phyloP scores from a whole-genome alignment of 2,329 filamentous ascomycete species.

The Trichoderma sp. region DNA sequence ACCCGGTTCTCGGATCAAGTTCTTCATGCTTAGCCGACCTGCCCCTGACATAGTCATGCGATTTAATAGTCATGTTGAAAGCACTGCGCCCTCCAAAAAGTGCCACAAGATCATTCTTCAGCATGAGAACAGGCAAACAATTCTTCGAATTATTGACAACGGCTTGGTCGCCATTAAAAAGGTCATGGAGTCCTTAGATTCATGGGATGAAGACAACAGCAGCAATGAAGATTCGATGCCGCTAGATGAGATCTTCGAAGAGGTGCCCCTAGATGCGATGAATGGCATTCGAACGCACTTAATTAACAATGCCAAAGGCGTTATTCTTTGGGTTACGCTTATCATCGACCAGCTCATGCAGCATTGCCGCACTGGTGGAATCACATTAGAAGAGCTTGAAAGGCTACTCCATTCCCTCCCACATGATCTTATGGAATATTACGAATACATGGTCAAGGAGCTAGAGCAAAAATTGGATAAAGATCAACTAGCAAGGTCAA shows the following conservation, averaged over 20 bases:
- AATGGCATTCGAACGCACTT: neutral
- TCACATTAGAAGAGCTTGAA: neutral
- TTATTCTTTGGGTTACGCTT: neutral
- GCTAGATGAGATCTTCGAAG: neutral
- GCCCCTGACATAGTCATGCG: neutral
- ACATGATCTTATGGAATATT: neutral
- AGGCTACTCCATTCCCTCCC: neutral
- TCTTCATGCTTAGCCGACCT: neutral
- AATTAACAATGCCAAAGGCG: neutral
- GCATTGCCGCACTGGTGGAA: neutral
- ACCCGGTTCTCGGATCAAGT: neutral
- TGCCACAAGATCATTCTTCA: neutral
- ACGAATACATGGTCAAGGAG: neutral
- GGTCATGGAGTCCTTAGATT: neutral
- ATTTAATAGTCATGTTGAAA: neutral
- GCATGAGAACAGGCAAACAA: neutral
- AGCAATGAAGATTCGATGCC: neutral
- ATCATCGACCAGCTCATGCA: neutral
- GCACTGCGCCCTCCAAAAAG: neutral
- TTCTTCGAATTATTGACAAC: neutral
- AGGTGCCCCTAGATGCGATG: neutral
- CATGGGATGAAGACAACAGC: neutral
- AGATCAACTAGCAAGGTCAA: neutral
- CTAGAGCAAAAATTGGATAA: neutral
- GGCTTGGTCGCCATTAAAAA: neutral